These are phyloP conservation scores for Cercospora janseana DNA, from an alignment of 2,329 filamentous ascomycete genomes.

Conservation along the genomic window DNA sequence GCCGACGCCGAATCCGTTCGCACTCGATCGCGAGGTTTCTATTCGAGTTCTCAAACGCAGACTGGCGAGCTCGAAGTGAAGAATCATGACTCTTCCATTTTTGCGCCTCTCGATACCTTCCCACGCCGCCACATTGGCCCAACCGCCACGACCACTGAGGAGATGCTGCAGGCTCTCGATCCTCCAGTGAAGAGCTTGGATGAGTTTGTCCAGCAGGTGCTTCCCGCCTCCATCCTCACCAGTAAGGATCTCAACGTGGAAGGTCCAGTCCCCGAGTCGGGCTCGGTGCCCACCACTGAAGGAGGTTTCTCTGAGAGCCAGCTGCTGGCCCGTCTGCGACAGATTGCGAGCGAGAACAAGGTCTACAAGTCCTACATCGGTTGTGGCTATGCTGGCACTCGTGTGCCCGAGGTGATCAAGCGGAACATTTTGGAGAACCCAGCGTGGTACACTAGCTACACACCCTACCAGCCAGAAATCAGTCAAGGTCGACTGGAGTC, in stretches of 20 bases:
- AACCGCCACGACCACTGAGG: conserved; percentile 62
- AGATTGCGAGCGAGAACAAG: conserved; percentile 61
- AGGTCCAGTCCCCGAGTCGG: conserved; percentile 46
- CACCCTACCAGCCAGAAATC: conserved; percentile 95
- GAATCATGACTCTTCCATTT: conserved; percentile 35
- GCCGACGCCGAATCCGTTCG: conserved; percentile 13
- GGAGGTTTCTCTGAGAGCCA: conserved; percentile 60
- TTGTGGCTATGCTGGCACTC: conserved; percentile 82
- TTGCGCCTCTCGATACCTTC: conserved; percentile 62
- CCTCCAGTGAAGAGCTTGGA: conserved; percentile 73
- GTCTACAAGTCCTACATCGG: conserved; percentile 72
- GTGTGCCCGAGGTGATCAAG: conserved; percentile 85
- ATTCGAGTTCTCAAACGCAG: conserved; percentile 32
- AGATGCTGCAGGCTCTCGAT: conserved; percentile 78
- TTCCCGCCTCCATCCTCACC: conserved; percentile 76
- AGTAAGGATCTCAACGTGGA: conserved; percentile 61
- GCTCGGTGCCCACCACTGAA: conserved; percentile 35
- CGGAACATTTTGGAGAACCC: conserved; percentile 90
- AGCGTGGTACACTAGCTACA: conserved; percentile 97
- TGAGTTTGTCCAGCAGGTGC: conserved; percentile 78
- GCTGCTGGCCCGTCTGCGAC: conserved; percentile 54
- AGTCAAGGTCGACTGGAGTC: conserved; percentile 92
- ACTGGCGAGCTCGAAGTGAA: conserved; percentile 27
- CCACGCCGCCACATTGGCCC: conserved; percentile 85
- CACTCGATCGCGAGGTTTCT: conserved; percentile 29